Evolutionary conservation across 1,284 basidiomycete species (phyloP), one percentile per base, ranked within the genome.

Genomic region (Paramarasmius palmivorus): DNA sequence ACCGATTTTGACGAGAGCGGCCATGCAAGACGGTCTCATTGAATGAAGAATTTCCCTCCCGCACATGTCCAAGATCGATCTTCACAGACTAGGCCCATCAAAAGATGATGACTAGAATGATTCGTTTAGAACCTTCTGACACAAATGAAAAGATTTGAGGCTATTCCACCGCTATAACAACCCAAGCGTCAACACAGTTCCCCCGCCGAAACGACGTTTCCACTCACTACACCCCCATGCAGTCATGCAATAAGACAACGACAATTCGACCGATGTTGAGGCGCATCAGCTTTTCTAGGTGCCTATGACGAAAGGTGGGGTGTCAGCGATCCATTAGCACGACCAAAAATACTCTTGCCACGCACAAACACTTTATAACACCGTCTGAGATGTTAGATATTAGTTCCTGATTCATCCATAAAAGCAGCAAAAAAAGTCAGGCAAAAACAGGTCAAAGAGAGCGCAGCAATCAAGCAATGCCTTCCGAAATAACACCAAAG

Each of bases 281-380:
- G 95, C 9, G 95, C 95, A 72, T 98, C 95, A 26, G 93, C 93
- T 75, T 98, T 98, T 63, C 94, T 79, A 14, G 94, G 94, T 83
- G 97, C 93, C 92, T 95, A 40, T 19, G n/a, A 35, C 29, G 37
- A 19, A 49, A 7, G 44, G 51, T 32, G 22, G 26, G 26, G 32
- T 56, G n/a, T n/a, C n/a, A n/a, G n/a, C n/a, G n/a, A n/a, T 49
- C 46, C 44, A 48, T 32, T 12, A 36, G 20, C 41, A 23, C 5
- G 44, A 23, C 15, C 17, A 14, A 29, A 19, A 22, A 22, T 17
- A n/a, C n/a, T n/a, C n/a, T n/a, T 23, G 25, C 34, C 34, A 84
- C 92, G 71, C 68, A 95, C 94, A 81, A 98, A 98, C n/a, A n/a
- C 79, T 98, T 98, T 85, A 98, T 97, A 57, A 95, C 95, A 97